phyloP scores from a whole-genome alignment of 1,284 basidiomycete species.

The Prillingera fragicola region DNA sequence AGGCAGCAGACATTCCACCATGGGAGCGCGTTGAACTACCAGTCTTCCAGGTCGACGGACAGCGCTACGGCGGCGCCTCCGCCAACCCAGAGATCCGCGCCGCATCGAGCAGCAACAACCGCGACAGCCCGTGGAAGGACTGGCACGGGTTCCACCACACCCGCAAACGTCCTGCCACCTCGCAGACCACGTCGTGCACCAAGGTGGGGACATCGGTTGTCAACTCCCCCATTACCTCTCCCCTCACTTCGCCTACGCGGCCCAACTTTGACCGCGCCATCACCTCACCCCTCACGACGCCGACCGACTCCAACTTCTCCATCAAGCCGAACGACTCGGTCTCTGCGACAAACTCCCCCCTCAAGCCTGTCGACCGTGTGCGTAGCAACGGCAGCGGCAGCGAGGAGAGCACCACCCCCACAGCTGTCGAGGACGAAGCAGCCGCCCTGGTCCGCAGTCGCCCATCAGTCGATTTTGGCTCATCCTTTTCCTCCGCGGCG shows the following conservation, averaged over 20 bases:
- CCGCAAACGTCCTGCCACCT: conserved; percentile 26
- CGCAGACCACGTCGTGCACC: conserved; percentile 15
- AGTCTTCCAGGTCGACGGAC: conserved; percentile 44
- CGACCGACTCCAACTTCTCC: background rate
- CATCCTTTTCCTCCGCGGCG: background rate
- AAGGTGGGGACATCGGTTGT: background rate
- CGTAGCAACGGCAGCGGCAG: background rate
- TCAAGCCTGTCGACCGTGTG: background rate
- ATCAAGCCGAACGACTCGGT: background rate
- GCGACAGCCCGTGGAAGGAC: conserved; percentile 26
- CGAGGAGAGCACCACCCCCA: background rate
- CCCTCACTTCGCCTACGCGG: conserved; percentile 2
- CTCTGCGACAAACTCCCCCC: background rate
- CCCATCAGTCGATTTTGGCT: background rate
- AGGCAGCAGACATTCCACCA: background rate
- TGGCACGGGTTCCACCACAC: conserved; percentile 36
- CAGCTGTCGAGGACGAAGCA: background rate
- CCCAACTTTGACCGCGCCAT: conserved; percentile 2
- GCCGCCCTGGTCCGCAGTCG: background rate
- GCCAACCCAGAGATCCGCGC: conserved; percentile 4
- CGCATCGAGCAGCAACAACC: background rate
- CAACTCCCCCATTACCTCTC: background rate
- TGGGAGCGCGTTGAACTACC: conserved; percentile 48
- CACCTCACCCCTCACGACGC: background rate
- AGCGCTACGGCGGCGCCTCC: conserved; percentile 36